These are phyloP conservation scores for Saccharomyces hybrid DNA, from an alignment of 1,139 yeast species.

Conservation along the genomic window DNA sequence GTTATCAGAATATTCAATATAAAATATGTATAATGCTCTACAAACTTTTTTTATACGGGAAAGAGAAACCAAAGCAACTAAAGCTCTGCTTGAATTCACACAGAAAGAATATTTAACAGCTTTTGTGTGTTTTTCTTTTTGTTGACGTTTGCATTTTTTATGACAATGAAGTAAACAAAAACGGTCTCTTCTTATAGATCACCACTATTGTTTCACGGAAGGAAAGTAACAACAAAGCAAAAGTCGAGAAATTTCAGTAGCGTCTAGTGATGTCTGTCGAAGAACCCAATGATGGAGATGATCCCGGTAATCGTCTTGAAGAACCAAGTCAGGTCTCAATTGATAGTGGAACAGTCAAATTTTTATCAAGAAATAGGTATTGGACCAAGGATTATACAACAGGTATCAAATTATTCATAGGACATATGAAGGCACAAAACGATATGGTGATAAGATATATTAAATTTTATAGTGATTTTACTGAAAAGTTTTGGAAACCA, in stretches of 20 bases:
- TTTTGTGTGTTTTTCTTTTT: not conserved
- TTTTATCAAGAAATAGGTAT: conserved; percentile 9
- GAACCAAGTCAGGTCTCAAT: not conserved
- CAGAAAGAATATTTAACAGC: not conserved
- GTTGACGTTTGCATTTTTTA: not conserved
- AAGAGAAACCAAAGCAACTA: not conserved
- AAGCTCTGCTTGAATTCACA: not conserved
- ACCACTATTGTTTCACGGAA: not conserved
- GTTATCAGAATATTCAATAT: not conserved
- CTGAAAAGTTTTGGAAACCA: conserved; percentile 10
- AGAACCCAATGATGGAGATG: not conserved
- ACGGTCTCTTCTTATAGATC: not conserved
- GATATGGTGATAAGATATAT: conserved; percentile 13
- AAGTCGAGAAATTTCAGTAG: not conserved
- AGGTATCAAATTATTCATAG: conserved; percentile 24
- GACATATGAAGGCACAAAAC: conserved; percentile 17
- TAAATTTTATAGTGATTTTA: conserved; percentile 15
- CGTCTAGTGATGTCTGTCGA: not conserved
- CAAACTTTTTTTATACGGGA: not conserved
- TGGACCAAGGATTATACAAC: conserved; percentile 30
- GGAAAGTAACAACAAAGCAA: not conserved
- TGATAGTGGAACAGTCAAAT: not conserved
- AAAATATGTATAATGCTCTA: not conserved
- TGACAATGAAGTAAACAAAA: not conserved
- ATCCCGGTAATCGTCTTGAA: not conserved